phyloP scores from a whole-genome alignment of 1,284 basidiomycete species.

The Boletellus sp. region DNA sequence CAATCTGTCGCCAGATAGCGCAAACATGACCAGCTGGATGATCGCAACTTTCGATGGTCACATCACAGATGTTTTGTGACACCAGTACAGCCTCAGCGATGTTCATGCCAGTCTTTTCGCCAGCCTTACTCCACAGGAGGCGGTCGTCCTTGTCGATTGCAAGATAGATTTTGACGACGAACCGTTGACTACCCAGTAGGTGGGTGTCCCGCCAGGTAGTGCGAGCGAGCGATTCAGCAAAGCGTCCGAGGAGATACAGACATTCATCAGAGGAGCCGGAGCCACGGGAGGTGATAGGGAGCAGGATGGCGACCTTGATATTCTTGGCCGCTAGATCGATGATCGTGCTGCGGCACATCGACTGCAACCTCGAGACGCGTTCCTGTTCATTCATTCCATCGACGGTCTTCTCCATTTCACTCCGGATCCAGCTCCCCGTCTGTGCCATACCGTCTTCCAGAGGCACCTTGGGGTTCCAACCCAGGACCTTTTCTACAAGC shows the following conservation, averaged over 20 bases:
- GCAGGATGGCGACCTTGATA: conserved; percentile 48
- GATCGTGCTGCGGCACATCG: conserved; percentile 34
- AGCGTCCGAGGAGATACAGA: conserved; percentile 39
- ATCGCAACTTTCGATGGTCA: conserved; percentile 37
- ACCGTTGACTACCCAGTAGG: conserved; percentile 32
- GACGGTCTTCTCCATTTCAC: conserved; percentile 33
- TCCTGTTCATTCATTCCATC: conserved; percentile 5
- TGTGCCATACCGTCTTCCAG: conserved; percentile 45
- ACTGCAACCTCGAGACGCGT: conserved; percentile 16
- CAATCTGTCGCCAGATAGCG: conserved; percentile 50
- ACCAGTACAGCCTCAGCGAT: conserved; percentile 38
- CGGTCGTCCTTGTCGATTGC: conserved; percentile 50
- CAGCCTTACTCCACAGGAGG: conserved; percentile 34
- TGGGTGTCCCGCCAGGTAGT: conserved; percentile 48
- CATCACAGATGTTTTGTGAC: conserved; percentile 35
- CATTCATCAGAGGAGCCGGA: conserved; percentile 34
- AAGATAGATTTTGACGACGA: conserved; percentile 45
- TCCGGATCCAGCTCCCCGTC: conserved; percentile 47
- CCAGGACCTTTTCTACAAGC: conserved; percentile 32
- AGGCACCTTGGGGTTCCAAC: conserved; percentile 41
- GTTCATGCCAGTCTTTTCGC: conserved; percentile 22
- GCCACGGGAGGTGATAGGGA: conserved; percentile 55
- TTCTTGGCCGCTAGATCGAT: conserved; percentile 37
- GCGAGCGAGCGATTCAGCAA: conserved; percentile 41
- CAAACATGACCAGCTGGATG: conserved; percentile 49